A percentile compares a stretch with the other conserved stretches of the same genome.
These are phyloP conservation scores for Tolypocladium sp. DNA, from an alignment of 2,329 filamentous ascomycete species.

Conservation along the genomic window DNA sequence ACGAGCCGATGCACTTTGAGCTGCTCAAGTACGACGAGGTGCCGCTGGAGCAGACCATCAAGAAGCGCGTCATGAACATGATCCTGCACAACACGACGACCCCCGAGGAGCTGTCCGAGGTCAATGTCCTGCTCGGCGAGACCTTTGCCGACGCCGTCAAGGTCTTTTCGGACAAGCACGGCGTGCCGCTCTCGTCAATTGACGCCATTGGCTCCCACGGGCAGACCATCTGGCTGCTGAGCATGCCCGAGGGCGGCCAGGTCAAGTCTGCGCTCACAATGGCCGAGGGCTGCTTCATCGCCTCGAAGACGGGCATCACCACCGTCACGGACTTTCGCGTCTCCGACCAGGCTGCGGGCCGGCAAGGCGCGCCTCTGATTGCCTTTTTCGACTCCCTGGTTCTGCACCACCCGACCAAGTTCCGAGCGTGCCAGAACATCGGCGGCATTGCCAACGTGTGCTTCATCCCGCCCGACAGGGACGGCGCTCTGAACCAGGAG, in stretches of 20 bases:
- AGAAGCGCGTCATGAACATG: constrained; percentile 47
- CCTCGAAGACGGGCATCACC: constrained; percentile 45
- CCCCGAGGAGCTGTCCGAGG: constrained; percentile 42
- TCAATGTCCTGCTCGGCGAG: constrained; percentile 49
- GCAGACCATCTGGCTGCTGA: constrained; percentile 48
- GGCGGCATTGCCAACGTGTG: constrained; percentile 53
- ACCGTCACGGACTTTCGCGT: constrained; percentile 45
- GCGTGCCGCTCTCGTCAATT: constrained; percentile 33
- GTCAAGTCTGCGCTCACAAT: constrained; percentile 41
- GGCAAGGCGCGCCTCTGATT: constrained; percentile 39
- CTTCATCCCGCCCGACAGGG: constrained; percentile 41
- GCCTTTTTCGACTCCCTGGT: constrained; percentile 41
- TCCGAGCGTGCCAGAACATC: constrained; percentile 52
- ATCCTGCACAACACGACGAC: constrained; percentile 45
- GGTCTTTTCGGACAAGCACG: constrained; percentile 35
- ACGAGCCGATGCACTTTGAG: constrained; percentile 44
- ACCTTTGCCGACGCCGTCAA: constrained; percentile 43
- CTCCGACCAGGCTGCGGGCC: constrained; percentile 36
- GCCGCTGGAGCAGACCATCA: constrained; percentile 42
- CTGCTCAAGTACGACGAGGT: constrained; percentile 48
- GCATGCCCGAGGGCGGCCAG: constrained; percentile 39
- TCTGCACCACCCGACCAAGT: constrained; percentile 42
- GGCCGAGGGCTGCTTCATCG: constrained; percentile 47
- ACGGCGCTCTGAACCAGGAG: neutral
- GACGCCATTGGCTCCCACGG: constrained; percentile 49